phyloP scores from a whole-genome alignment of 1,284 basidiomycete species.

The Cryptococcus wingfieldii region DNA sequence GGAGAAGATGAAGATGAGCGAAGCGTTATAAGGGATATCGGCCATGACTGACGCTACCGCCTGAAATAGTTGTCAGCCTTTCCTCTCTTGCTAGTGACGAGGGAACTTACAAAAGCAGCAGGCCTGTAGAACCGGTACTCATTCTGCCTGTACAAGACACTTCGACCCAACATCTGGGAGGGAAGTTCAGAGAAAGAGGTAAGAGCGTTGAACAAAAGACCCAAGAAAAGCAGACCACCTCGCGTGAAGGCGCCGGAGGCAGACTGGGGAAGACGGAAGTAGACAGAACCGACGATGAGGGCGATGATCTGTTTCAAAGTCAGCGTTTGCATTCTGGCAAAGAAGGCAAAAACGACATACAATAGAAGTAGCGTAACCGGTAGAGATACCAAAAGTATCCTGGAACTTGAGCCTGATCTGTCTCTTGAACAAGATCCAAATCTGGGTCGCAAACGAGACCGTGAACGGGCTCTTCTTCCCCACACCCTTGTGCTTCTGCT shows the following conservation, averaged over 20 bases:
- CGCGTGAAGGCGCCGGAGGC: constrained; percentile 80
- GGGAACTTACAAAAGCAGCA: constrained; percentile 20
- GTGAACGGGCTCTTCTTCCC: constrained; percentile 83
- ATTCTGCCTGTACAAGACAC: constrained; percentile 60
- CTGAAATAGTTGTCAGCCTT: not conserved
- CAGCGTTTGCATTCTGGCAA: not conserved
- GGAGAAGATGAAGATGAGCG: constrained; percentile 52
- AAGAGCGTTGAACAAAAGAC: constrained; percentile 59
- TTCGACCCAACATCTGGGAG: constrained; percentile 61
- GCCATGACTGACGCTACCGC: constrained; percentile 46
- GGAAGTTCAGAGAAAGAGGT: constrained; percentile 57
- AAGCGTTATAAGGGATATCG: constrained; percentile 53
- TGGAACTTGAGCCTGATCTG: constrained; percentile 68
- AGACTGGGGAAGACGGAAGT: constrained; percentile 65
- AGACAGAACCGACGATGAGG: constrained; percentile 71
- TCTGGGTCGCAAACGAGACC: constrained; percentile 70
- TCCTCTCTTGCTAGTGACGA: not conserved
- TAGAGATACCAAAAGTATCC: constrained; percentile 74
- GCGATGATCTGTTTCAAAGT: constrained; percentile 44
- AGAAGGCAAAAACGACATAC: not conserved
- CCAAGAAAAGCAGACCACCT: constrained; percentile 74
- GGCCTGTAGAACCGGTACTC: constrained; percentile 77
- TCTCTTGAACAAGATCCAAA: constrained; percentile 65
- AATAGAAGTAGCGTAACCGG: constrained; percentile 60
- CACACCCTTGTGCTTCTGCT: constrained; percentile 74